Evolutionary conservation across 2,329 filamentous ascomycete genomes (phyloP).

Genomic region (Mycosphaerella sp.): DNA sequence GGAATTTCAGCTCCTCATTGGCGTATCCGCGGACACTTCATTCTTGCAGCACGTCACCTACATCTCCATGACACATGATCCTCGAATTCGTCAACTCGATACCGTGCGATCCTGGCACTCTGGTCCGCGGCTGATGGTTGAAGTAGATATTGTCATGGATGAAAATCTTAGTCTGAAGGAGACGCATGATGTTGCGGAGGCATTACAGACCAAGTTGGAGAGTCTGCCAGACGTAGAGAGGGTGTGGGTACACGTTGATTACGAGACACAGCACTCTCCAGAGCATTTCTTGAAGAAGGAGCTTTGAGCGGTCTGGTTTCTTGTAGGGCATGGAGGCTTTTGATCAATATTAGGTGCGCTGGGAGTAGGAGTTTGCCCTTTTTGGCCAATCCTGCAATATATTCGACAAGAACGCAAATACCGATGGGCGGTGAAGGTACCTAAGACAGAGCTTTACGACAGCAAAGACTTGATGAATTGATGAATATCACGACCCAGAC

Average conservation of each 20-base stretch:
- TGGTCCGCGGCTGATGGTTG: constrained; percentile 80
- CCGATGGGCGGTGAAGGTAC: too few relatives aligned
- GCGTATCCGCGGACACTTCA: constrained; percentile 76
- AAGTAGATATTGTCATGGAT: constrained; percentile 95
- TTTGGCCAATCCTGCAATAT: too few relatives aligned
- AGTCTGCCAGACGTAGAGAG: constrained; percentile 85
- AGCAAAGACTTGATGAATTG: neutral
- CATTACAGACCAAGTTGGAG: constrained; percentile 89
- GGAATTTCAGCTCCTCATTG: constrained; percentile 88
- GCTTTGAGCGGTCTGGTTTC: constrained; percentile 36
- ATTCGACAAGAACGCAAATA: too few relatives aligned
- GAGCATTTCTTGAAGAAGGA: constrained; percentile 70
- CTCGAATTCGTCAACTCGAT: constrained; percentile 76
- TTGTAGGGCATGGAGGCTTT: too few relatives aligned
- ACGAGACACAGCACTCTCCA: constrained; percentile 91
- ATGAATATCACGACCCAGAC: neutral
- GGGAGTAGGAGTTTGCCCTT: too few relatives aligned
- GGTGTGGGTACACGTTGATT: constrained; percentile 95
- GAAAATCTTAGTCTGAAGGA: constrained; percentile 63
- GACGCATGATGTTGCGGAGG: constrained; percentile 91
- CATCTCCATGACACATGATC: constrained; percentile 84
- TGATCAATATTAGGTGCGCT: too few relatives aligned
- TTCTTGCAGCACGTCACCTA: constrained; percentile 94
- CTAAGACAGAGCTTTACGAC: neutral
- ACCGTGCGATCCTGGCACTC: constrained; percentile 92